Evolutionary conservation across 441 rosid species (phyloP).

Genomic region (Manihot esculenta): DNA sequence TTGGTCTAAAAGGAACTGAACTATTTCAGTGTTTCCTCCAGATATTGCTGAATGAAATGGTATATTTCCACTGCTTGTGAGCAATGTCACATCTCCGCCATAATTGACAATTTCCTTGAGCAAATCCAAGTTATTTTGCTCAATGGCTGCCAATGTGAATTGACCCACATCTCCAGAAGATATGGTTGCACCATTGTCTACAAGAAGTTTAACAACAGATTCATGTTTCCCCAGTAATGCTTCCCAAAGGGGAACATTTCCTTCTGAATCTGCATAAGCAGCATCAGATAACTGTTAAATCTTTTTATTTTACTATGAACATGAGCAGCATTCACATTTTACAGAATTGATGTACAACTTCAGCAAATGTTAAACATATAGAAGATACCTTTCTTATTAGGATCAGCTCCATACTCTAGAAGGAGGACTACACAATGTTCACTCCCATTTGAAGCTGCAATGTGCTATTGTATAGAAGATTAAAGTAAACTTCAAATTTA

Average conservation of each 20-base stretch:
- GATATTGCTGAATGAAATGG: constrained; percentile 77
- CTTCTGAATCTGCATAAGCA: constrained; percentile 67
- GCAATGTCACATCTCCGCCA: constrained; percentile 64
- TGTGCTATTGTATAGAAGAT: constrained; percentile 51
- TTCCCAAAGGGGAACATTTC: constrained; percentile 85
- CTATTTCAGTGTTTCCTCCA: constrained; percentile 68
- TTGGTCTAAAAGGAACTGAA: constrained; percentile 64
- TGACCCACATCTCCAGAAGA: constrained; percentile 53
- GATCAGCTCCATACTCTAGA: constrained; percentile 71
- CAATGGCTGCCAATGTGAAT: constrained; percentile 56
- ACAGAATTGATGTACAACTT: neutral
- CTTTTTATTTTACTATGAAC: neutral
- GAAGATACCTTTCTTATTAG: constrained; percentile 62
- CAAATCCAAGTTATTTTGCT: constrained; percentile 57
- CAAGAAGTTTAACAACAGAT: constrained; percentile 47
- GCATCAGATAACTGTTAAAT: neutral
- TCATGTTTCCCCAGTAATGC: constrained; percentile 69
- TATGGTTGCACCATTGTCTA: constrained; percentile 65
- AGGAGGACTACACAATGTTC: constrained; percentile 64
- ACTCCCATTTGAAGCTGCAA: constrained; percentile 75
- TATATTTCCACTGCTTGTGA: constrained; percentile 48
- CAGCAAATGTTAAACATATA: neutral
- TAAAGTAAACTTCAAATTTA: constrained; percentile 9
- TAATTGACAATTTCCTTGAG: constrained; percentile 51
- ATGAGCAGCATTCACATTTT: neutral